phyloP scores from a whole-genome alignment of 768 basidiomycete genomes.

The Lepiota subincarnata region DNA sequence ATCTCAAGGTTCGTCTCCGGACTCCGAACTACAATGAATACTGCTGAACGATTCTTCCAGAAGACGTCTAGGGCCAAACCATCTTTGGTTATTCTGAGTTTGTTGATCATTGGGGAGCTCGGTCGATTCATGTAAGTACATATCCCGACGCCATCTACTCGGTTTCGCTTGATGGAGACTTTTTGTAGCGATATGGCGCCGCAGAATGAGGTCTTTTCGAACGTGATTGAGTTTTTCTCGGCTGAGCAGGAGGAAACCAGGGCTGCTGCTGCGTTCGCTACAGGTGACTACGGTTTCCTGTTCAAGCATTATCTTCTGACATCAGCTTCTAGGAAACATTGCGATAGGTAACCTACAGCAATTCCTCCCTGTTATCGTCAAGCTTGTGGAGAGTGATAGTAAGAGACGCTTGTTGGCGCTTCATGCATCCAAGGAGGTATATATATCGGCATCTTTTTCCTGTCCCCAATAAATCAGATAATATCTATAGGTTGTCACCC shows the following conservation, averaged over 20 bases:
- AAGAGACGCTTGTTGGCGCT: conserved; percentile 82
- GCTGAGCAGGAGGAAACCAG: conserved; percentile 82
- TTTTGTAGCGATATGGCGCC: conserved; percentile 77
- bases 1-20: conserved; percentile 55
- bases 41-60: conserved; percentile 20
- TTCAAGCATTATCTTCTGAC: neutral
- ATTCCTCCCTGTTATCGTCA: conserved; percentile 84
- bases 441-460: conserved; percentile 9
- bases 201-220: conserved; percentile 74
- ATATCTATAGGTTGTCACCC: conserved; percentile 77
- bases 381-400: conserved; percentile 67
- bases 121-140: conserved; percentile 75
- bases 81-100: conserved; percentile 70
- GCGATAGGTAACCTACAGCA: conserved; percentile 88
- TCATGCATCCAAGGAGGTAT: conserved; percentile 89
- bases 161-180: neutral
- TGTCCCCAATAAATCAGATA: neutral
- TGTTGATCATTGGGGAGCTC: conserved; percentile 89
- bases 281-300: conserved; percentile 45
- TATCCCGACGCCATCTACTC: neutral
- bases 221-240: conserved; percentile 69
- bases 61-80: conserved; percentile 59
- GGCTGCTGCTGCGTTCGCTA: conserved; percentile 91
- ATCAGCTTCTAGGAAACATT: conserved; percentile 66
- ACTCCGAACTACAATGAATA: neutral